phyloP scores from a whole-genome alignment of 768 basidiomycete genomes.

The Agrocybe chaxingu region DNA sequence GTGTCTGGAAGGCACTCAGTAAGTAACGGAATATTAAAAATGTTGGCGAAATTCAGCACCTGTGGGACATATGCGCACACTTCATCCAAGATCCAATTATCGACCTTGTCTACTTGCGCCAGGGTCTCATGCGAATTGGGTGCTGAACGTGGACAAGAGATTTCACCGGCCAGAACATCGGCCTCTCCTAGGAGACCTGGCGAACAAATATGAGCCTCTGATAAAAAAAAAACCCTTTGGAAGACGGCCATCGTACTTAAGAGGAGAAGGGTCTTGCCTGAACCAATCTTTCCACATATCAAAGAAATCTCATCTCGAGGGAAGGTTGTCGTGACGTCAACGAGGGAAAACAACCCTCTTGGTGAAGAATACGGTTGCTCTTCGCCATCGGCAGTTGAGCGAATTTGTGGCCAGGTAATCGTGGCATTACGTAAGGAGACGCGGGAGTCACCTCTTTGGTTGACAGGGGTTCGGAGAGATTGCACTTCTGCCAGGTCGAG shows the following conservation, averaged over 20 bases:
- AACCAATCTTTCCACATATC: constrained; percentile 86
- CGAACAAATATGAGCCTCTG: neutral
- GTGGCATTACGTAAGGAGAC: constrained; percentile 81
- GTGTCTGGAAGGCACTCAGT: constrained; percentile 23
- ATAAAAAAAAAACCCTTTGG: neutral
- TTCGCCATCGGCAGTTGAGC: constrained; percentile 39
- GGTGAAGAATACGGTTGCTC: constrained; percentile 70
- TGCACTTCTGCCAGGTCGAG: constrained; percentile 71
- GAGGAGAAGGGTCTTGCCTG: constrained; percentile 85
- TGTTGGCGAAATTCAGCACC: constrained; percentile 38
- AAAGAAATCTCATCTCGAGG: constrained; percentile 77
- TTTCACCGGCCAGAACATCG: constrained; percentile 77
- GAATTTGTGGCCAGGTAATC: constrained; percentile 87
- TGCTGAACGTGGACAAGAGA: constrained; percentile 80
- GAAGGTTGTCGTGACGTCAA: constrained; percentile 77
- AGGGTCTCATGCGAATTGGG: constrained; percentile 74
- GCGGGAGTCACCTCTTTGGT: constrained; percentile 40
- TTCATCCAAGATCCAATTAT: constrained; percentile 74
- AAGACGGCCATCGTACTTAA: constrained; percentile 38
- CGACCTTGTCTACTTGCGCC: constrained; percentile 31
- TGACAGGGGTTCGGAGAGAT: constrained; percentile 49
- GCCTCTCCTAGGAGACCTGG: constrained; percentile 84
- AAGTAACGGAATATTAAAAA: constrained; percentile 23
- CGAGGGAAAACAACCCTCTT: constrained; percentile 71
- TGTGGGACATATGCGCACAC: constrained; percentile 88